Base-by-base conservation (phyloP, 495 filamentous ascomycete genomes). In the Diplogelasinospora grovesii region DNA sequence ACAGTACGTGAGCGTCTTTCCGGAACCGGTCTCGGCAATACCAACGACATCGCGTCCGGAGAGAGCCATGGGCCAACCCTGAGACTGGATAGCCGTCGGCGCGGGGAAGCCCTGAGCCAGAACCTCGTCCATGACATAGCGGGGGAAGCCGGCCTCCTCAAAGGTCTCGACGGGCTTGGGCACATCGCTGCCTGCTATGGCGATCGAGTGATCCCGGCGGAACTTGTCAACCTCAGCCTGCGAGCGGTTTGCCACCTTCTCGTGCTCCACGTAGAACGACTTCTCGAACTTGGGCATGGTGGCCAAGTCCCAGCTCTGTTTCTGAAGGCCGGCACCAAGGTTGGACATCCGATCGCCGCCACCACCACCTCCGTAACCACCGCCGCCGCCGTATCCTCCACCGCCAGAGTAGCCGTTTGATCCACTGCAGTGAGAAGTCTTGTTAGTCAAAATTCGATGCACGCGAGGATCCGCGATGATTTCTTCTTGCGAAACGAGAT, bases 1-100 rank as follows among this genome's bases (percentile, higher is more conserved):
- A 69, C 92, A 98, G 74, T 98, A 98, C 26, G 89, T 95, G 42
- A 98, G 73, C 0, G 92, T 98, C 82, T 98, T 98, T 74, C 92
- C 92, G 51, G 92, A 98, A 59, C 92, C 92, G 25, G 92, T 98
- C 75, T 98, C 92, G 57, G 92, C 92, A 69, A 98, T 96, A 81
- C 92, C 92, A 61, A 98, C 92, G 42, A 97, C 92, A 61, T 98
- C 92, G 52, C 92, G 90, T 65, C 92, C 92, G 30, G 90, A 93
- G 33, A 98, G 81, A 59, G 92, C 89, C 92, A 97, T 97, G 36
- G 92, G 92, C 92, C 92, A 98, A 50, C 92, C 93, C 64, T 97
- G 92, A 39, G 93, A 88, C 68, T 98, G 92, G 57, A 98, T 98
- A 38, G 93, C 79, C 30, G 92, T 97, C 22, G 92, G 92, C 31